A percentile compares a stretch with the other conserved stretches of the same genome.
These are phyloP conservation scores for Hypoxylon rickii DNA, from an alignment of 495 filamentous ascomycete species.

Conservation along the genomic window DNA sequence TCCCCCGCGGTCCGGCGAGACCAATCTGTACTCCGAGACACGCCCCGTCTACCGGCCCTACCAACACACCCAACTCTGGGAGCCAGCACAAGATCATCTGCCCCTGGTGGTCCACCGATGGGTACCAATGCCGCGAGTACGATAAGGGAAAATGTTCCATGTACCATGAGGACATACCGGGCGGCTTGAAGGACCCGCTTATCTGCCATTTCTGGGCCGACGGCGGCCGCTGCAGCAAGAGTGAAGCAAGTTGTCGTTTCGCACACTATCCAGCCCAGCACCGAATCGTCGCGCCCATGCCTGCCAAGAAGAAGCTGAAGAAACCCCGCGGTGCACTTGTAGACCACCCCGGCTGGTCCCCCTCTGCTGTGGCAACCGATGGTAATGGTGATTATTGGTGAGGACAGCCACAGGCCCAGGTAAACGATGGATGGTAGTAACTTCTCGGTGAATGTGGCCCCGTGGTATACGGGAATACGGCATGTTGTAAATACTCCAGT, in stretches of 20 bases:
- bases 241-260: conserved; percentile 8
- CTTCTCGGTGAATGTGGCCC: too few species aligned
- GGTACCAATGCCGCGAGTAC: conserved; percentile 8
- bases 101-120: conserved; percentile 22
- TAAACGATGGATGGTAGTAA: not conserved
- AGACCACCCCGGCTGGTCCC: not conserved
- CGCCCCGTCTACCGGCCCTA: not conserved
- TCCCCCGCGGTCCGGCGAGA: not conserved
- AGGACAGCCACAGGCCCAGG: not conserved
- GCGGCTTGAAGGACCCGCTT: conserved; percentile 6
- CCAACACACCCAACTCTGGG: not conserved
- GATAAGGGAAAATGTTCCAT: conserved; percentile 6
- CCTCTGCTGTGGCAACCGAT: not conserved
- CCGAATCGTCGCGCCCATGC: conserved; percentile 3
- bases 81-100: conserved; percentile 19
- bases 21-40: not conserved
- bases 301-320: conserved; percentile 12
- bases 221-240: conserved; percentile 14
- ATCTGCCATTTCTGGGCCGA: conserved; percentile 28
- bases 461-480: too few species aligned
- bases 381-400: not conserved
- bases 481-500: too few species aligned
- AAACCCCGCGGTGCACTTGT: not conserved
- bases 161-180: conserved; percentile 12
- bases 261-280: conserved; percentile 17